Evolutionary conservation across 2,329 filamentous ascomycete genomes (phyloP), one percentile per base, ranked within the genome.

Genomic region (Saccharata proteae): DNA sequence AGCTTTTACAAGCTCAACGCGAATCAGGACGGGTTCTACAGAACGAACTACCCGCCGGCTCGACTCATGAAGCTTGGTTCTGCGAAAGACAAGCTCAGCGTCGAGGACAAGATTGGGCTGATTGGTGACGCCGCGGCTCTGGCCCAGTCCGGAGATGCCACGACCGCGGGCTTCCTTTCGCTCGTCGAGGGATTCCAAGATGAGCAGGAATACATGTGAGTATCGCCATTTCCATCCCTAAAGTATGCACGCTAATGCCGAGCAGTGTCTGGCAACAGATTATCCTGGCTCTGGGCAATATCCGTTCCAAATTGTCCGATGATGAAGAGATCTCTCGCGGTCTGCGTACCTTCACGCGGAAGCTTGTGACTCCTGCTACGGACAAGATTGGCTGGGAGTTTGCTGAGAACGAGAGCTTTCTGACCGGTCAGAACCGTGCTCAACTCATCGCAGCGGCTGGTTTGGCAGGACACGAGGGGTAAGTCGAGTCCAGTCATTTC

Each of bases 1-100:
- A 69, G 73, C 22, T 94, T 93, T 55, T 98, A 96, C 63, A 92
- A 93, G 62, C 67, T 98, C 47, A 98, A 98, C 64, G 76, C 78
- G 38, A 75, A 88, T 34, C 80, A 88, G 36, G 85, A 78, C 30
- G 88, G 85, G 16, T 94, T 81, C 58, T 96, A 92, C 61, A 74
- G 86, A 38, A 90, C 88, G 29, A 93, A 93, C 58, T 93, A 96
- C 51, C 84, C 90, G 4, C 76, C 83, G n/a, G 67, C 74, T 40
- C 76, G 88, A 28, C 69, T 98, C 23, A 72, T 71, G 22, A 84
- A 84, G 59, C 74, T 98, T 15, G 80, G 82, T 36, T 70, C 74
- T 32, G 76, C 82, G 44, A 76, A 85, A 11, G 69, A 81, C 43
- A 75, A 76, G 43, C 68, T 98, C 15, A 81, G 69, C 40, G 76